Percentiles rank a stretch among this genome's conserved stretches.
phyloP scores from a whole-genome alignment of 176 grass and related monocot genomes.

The Carex pumila region DNA sequence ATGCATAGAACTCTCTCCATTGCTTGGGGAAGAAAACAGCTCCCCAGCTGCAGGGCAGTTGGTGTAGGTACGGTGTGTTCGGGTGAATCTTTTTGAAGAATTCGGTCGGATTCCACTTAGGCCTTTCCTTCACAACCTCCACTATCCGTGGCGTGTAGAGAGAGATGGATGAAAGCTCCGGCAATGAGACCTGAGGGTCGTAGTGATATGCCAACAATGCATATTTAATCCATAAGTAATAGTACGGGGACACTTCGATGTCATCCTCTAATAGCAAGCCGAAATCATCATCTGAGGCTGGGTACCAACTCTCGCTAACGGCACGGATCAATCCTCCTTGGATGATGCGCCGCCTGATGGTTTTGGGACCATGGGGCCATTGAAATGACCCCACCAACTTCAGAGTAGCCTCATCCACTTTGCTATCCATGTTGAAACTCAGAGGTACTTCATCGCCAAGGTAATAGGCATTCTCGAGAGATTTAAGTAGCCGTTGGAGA shows the following conservation, averaged over 20 bases:
- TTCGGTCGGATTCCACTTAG: conserved; percentile 64
- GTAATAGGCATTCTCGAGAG: conserved; percentile 64
- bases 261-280: conserved; percentile 92
- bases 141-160: conserved; percentile 92
- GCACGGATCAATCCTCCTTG: conserved; percentile 91
- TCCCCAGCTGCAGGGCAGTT: conserved; percentile 98
- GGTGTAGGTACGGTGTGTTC: conserved; percentile 91
- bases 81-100: conserved; percentile 68
- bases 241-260: conserved; percentile 98
- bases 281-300: conserved; percentile 65
- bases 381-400: conserved; percentile 42
- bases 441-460: conserved; percentile 76
- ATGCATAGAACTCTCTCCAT: conserved; percentile 98
- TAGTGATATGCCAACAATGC: conserved; percentile 77
- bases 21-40: conserved; percentile 99
- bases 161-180: conserved; percentile 85
- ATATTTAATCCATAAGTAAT: conserved; percentile 97
- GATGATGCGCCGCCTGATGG: conserved; percentile 77
- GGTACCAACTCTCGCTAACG: conserved; percentile 98
- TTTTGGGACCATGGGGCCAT: conserved; percentile 76
- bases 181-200: conserved; percentile 56
- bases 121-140: conserved; percentile 84
- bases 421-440: conserved; percentile 99
- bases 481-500: conserved; percentile 45
- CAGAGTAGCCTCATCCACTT: conserved; percentile 69